Conservation (phyloP, 345 rosid genomes). For the Salix suchowensis region DNA sequence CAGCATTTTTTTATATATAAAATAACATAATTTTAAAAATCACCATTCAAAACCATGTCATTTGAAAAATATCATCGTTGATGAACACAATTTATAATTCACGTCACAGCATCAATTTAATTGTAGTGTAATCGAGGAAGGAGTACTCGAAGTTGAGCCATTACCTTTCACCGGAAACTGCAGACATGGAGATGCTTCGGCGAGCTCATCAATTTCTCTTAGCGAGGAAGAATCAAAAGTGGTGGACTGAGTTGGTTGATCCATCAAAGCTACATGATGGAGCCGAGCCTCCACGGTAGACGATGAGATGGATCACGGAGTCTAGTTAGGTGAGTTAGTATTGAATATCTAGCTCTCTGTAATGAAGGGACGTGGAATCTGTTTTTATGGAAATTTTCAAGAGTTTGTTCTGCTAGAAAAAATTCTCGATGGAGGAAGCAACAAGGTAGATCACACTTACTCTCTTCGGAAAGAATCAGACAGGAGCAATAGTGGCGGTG, state of each 20-base stretch:
- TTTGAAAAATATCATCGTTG: too few relatives aligned
- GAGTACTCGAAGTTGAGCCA: too few relatives aligned
- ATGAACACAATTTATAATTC: too few relatives aligned
- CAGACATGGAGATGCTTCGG: slow-evolving; percentile 5
- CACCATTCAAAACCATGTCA: too few relatives aligned
- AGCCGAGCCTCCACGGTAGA: slow-evolving; percentile 12
- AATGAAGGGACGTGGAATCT: neutral
- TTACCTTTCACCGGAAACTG: neutral
- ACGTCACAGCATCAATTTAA: too few relatives aligned
- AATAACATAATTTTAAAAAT: too few relatives aligned
- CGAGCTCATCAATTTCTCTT: slow-evolving; percentile 66
- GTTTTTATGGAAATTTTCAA: neutral
- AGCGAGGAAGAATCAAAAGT: slow-evolving; percentile 32
- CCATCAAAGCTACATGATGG: slow-evolving; percentile 2
- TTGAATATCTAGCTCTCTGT: neutral
- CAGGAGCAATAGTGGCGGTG: slow-evolving; percentile 1
- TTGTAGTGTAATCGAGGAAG: too few relatives aligned
- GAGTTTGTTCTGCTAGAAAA: neutral
- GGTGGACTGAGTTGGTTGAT: slow-evolving; percentile 5
- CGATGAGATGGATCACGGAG: slow-evolving; percentile 14
- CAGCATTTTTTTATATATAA: too few relatives aligned
- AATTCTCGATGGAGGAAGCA: slow-evolving; percentile 18
- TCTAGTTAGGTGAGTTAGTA: slow-evolving; percentile 13
- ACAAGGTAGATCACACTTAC: slow-evolving; percentile 5
- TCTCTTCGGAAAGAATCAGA: slow-evolving; percentile 26